Base-by-base conservation (phyloP, 148 eudicot genomes). In the Spergularia bocconei region DNA sequence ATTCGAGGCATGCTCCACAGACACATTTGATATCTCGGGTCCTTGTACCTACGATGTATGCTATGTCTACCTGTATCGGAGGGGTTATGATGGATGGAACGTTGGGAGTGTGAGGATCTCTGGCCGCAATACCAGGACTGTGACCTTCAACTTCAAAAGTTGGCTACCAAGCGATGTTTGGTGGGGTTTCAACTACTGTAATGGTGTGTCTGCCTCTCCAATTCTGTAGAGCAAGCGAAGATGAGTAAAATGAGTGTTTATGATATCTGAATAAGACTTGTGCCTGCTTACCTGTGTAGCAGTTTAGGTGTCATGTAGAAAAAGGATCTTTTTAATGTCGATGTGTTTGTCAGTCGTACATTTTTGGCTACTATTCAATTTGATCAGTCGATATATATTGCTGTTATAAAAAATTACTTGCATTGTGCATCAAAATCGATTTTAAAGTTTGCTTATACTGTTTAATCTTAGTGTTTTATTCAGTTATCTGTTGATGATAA, bases 1-100 rank as follows among this genome's bases (percentile, higher is more conserved):
- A 12, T 88, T 88, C 20, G 88, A 88, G 82, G 82, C 86, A 19
- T 88, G 88, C 75, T 88, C 88, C n/a, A 81, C 84, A 14, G 87
- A 88, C 80, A 86, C 88, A 41, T 88, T 84, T 58, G 77, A 82
- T 39, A 62, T 88, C 36, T 58, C 41, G 0, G 91, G 91, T 8
- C 87, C 91, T 8, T 88, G 88, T 70, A 79, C 84, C 15, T 77
- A 76, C 10, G 80, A 84, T 70, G 80, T 88, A 33, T 88, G 91
- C 74, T 86, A 86, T 67, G 80, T 82, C 51, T 84, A 86, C 74
- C 48, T 88, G 61, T 74, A 78, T 72, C 78, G 89, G 75, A 78
- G 73, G 53, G 91, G 91, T 53, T 51, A 64, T 20, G 88, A 84
- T 78, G 88, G 91, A 14, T 84, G 84, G 87, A 86, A 67, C 51